Conservation (phyloP, 1,284 basidiomycete genomes). For the Pholiota adiposa region DNA sequence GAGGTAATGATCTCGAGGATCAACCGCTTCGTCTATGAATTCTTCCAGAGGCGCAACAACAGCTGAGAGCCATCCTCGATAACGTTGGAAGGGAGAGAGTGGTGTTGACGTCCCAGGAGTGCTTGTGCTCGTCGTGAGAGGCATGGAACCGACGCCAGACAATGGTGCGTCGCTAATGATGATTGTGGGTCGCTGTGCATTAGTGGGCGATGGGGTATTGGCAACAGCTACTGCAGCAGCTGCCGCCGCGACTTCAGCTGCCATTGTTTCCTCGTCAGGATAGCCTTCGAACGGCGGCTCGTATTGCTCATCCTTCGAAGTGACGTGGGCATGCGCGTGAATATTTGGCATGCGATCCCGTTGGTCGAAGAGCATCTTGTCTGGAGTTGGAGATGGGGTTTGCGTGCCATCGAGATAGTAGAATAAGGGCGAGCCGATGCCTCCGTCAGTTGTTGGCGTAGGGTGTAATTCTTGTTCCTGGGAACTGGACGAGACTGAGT, state of each 20-base stretch:
- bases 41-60: constrained; percentile 65
- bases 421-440: constrained; percentile 32
- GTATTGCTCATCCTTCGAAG: constrained; percentile 29
- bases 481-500: constrained; percentile 39
- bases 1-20: constrained; percentile 64
- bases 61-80: constrained; percentile 57
- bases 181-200: constrained; percentile 33
- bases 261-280: constrained; percentile 30
- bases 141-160: constrained; percentile 10
- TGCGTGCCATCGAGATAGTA: constrained; percentile 36
- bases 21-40: constrained; percentile 63
- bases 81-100: constrained; percentile 44
- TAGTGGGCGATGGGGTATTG: constrained; percentile 8
- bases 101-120: constrained; percentile 34
- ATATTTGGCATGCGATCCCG: constrained; percentile 1
- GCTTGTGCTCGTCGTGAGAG: constrained; percentile 1
- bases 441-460: constrained; percentile 39
- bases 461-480: constrained; percentile 38
- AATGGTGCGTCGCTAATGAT: constrained; percentile 33
- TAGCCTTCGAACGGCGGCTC: constrained; percentile 24
- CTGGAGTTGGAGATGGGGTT: constrained; percentile 31
- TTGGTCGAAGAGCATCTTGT: constrained; percentile 31
- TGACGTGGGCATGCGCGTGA: background rate
- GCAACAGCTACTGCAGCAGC: constrained; percentile 16
- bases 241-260: constrained; percentile 23